Evolutionary conservation across 495 filamentous ascomycete genomes (phyloP), one percentile per base, ranked within the genome.

Genomic region (Oleoguttula mirabilis): DNA sequence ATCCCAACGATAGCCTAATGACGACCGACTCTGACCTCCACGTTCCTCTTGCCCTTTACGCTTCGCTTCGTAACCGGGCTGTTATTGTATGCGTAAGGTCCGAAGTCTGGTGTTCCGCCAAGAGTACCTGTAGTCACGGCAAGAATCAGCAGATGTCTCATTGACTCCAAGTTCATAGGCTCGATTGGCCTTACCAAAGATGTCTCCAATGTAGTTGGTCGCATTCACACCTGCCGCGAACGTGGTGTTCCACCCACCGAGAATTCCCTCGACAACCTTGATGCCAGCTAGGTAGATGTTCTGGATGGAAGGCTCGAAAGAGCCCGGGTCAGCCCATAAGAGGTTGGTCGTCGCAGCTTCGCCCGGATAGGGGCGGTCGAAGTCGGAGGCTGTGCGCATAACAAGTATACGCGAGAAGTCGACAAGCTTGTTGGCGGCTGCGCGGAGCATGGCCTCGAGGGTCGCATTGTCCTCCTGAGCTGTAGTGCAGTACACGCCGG

Each of bases 401-500:
- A 82, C 58, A 47, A 85, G 79, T 43, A 80, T 71, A 3, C 82
- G 71, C 7, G 62, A 51, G 58, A 81, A 85, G 51, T 87, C 80
- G 3, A 77, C 71, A 2, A 75, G 58, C 3, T 68, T 69, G 34
- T 57, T 56, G 3, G 64, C 48, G 0, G 75, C 67, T 3, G 66
- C 67, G n/a, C 82, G 73, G 20, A 84, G 53, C 21, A 87, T 59
- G 20, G 72, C 77, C 52, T 80, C 77, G 12, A 84, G 70, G 0
- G 70, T 76, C 3, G 78, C 80, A 51, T 79, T 84, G 54, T 87
- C 82, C 55, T 86, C 82, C 54, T 85, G 82, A 10, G 78, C 78
- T 3, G 70, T 76, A 46, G 72, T 68, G 64, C 80, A 85, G 60
- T 85, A 85, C 2, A 66, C 55, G 4, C 76, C 78, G 0, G 68